These are phyloP conservation scores for Rhodamnia rubescens DNA, from an alignment of 345 rosid genomes.

Conservation along the genomic window DNA sequence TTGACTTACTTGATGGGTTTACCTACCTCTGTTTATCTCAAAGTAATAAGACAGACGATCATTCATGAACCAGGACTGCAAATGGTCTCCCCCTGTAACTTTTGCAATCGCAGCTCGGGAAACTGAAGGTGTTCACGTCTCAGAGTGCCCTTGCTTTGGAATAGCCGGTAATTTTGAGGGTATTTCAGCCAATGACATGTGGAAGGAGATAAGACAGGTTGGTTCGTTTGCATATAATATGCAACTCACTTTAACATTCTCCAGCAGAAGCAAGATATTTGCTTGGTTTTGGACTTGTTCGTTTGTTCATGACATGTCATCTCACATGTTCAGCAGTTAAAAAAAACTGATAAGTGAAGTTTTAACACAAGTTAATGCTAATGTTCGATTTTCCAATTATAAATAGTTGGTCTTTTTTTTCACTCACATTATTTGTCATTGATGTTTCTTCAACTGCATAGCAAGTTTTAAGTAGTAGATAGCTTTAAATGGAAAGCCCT, in stretches of 20 bases:
- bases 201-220: constrained; percentile 80
- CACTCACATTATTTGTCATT: not conserved
- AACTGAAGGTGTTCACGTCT: constrained; percentile 48
- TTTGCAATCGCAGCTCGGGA: constrained; percentile 69
- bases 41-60: not conserved
- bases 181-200: constrained; percentile 74
- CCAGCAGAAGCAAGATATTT: not conserved
- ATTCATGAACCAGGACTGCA: constrained; percentile 43
- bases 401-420: not conserved
- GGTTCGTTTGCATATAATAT: not conserved
- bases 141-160: constrained; percentile 64
- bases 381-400: not conserved
- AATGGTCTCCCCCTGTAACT: constrained; percentile 41
- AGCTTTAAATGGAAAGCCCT: not conserved
- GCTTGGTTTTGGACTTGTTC: not conserved
- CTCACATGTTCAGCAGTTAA: not conserved
- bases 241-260: not conserved
- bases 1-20: not conserved
- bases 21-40: not conserved
- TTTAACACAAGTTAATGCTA: not conserved
- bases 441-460: not conserved
- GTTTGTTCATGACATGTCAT: not conserved
- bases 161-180: constrained; percentile 59
- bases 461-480: not conserved
- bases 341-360: not conserved